Evolutionary conservation across 1,284 basidiomycete genomes (phyloP).

Genomic region (Ceratobasidium sp.): DNA sequence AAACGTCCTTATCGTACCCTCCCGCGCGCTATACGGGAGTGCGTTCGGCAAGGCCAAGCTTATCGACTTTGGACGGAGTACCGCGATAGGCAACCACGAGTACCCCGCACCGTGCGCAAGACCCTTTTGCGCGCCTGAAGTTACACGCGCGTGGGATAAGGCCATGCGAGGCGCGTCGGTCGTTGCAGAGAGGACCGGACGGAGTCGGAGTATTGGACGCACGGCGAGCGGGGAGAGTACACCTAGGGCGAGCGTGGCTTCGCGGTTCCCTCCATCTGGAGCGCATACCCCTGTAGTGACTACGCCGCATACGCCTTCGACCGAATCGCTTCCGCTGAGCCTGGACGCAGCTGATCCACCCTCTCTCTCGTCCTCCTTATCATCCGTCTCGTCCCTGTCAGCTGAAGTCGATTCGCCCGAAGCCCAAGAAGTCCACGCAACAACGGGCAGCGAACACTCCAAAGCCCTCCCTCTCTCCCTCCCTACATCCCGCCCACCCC

Average conservation of each 20-base stretch:
- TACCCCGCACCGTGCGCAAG: slow-evolving; percentile 59
- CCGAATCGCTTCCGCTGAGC: slow-evolving; percentile 10
- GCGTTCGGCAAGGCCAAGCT: slow-evolving; percentile 68
- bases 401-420: slow-evolving; percentile 18
- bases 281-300: slow-evolving; percentile 29
- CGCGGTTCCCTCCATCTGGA: slow-evolving; percentile 33
- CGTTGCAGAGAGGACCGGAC: slow-evolving; percentile 22
- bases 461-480: slow-evolving; percentile 18
- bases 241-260: slow-evolving; percentile 24
- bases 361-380: slow-evolving; percentile 25
- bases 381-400: slow-evolving; percentile 34
- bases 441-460: slow-evolving; percentile 20
- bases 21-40: slow-evolving; percentile 29
- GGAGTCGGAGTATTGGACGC: slow-evolving; percentile 28
- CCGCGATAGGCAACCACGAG: slow-evolving; percentile 39
- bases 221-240: slow-evolving; percentile 32
- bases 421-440: not conserved
- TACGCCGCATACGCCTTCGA: slow-evolving; percentile 13
- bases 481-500: not conserved
- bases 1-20: slow-evolving; percentile 77
- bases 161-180: slow-evolving; percentile 63
- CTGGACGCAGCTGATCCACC: slow-evolving; percentile 38
- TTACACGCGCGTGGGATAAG: slow-evolving; percentile 78
- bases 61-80: slow-evolving; percentile 85
- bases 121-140: slow-evolving; percentile 84